Percentiles rank a stretch among this genome's conserved stretches.
Conservation (phyloP, 2,329 filamentous ascomycete species). For the Seiridium unicorne region DNA sequence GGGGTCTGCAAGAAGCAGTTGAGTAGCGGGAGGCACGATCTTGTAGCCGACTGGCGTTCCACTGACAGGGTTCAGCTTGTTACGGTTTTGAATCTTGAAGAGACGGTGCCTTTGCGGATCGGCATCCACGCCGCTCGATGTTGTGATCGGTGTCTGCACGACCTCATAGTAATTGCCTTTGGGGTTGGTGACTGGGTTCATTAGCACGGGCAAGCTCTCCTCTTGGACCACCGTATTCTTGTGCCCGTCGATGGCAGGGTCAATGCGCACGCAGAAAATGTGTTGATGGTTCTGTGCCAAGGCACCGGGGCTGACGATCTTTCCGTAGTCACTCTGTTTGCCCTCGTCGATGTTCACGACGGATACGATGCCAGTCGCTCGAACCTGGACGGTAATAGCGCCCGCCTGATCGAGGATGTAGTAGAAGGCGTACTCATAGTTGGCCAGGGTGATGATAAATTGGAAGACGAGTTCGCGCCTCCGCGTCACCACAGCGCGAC, state of each 20-base stretch:
- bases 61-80: constrained; percentile 29
- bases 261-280: constrained; percentile 63
- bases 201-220: constrained; percentile 19
- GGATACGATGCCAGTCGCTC: constrained; percentile 13
- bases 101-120: constrained; percentile 37
- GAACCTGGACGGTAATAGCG: constrained; percentile 46
- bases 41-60: constrained; percentile 35
- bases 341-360: constrained; percentile 44
- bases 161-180: constrained; percentile 41
- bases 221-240: constrained; percentile 45
- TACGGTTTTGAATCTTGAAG: constrained; percentile 34
- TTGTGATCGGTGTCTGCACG: constrained; percentile 38
- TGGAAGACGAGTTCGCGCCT: constrained; percentile 64
- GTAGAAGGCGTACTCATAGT: constrained; percentile 63
- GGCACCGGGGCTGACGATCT: constrained; percentile 61
- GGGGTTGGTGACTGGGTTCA: constrained; percentile 18
- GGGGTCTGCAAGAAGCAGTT: constrained; percentile 29
- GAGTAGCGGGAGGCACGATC: constrained; percentile 32
- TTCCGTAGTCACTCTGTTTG: constrained; percentile 55
- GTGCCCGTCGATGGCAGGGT: constrained; percentile 59
- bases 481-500: constrained; percentile 58
- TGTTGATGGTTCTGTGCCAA: constrained; percentile 71
- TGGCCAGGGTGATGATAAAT: constrained; percentile 66
- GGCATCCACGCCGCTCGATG: constrained; percentile 38
- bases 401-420: constrained; percentile 46